Percentiles rank a stretch among this genome's conserved stretches.
Evolutionary conservation across 2,329 filamentous ascomycete genomes (phyloP).

Genomic region (Amphichorda felina): DNA sequence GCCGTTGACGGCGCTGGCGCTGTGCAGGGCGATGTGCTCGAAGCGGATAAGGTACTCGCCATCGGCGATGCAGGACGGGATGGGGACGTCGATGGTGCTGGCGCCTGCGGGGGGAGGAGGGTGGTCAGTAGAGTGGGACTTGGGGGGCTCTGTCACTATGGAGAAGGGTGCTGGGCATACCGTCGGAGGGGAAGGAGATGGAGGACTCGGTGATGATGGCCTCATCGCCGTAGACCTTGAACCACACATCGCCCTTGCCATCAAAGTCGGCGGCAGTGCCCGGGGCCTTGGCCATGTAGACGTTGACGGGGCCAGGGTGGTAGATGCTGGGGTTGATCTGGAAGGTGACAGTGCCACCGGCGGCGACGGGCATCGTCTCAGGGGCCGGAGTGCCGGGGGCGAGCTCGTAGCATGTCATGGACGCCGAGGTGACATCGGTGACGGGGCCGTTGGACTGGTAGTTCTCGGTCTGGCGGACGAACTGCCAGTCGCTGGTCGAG

Average conservation of each 20-base stretch:
- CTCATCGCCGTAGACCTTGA: slow-evolving; percentile 31
- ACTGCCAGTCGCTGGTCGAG: slow-evolving; percentile 28
- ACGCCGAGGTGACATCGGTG: slow-evolving; percentile 30
- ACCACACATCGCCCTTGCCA: slow-evolving; percentile 19
- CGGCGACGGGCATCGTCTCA: slow-evolving; percentile 19
- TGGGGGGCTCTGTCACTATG: neutral
- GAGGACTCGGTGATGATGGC: slow-evolving; percentile 21
- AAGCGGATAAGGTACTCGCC: slow-evolving; percentile 36
- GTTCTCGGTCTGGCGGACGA: slow-evolving; percentile 34
- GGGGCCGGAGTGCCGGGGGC: slow-evolving; percentile 28
- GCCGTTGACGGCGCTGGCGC: slow-evolving; percentile 23
- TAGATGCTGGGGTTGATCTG: slow-evolving; percentile 27
- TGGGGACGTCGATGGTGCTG: slow-evolving; percentile 22
- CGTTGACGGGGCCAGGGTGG: slow-evolving; percentile 24
- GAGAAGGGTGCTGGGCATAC: slow-evolving; percentile 6
- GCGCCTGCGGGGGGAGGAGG: slow-evolving; percentile 11
- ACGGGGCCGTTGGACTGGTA: slow-evolving; percentile 37
- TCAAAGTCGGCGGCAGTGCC: slow-evolving; percentile 24
- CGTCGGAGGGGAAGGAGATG: slow-evolving; percentile 27
- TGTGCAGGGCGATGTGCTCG: slow-evolving; percentile 36
- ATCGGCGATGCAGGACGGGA: slow-evolving; percentile 30
- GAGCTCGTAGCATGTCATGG: slow-evolving; percentile 39
- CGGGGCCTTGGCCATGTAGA: slow-evolving; percentile 23
- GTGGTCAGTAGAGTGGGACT: no score
- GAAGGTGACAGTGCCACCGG: slow-evolving; percentile 9